Base-by-base conservation (phyloP, 441 rosid genomes). In the Populus hybrid region DNA sequence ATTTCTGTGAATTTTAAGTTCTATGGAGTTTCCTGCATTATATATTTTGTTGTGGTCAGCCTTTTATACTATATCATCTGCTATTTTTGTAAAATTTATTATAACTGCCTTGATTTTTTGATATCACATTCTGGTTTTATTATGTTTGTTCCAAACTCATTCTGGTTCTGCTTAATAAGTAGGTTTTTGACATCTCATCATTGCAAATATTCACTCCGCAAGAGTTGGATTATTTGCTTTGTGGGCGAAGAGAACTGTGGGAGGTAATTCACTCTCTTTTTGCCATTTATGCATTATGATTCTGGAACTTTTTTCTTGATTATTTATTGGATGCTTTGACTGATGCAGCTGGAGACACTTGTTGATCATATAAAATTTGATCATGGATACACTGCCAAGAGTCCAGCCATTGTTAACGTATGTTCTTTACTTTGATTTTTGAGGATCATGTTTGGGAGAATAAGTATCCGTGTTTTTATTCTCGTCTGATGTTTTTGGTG, bases 181-280 rank as follows among this genome's bases (percentile, higher is more conserved):
- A 97, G 99, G 99, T 97, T 74, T 93, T 97, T 84, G 99, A 97
- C 84, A 79, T 97, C 70, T 78, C 97, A 63, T 89, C 97, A 24
- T 85, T 97, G 36, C 99, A 95, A 97, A 92, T 97, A 86, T 97
- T 97, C 85, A 86, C 92, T 46, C 94, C 99, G 28, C 84, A 80
- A 38, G 99, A 97, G 79, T 81, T 95, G 89, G 99, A 97, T 79
- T 87, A 97, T 85, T 85, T 93, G 90, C 90, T 97, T 26, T 97
- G 99, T 81, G 99, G 99, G 71, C 98, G 96, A 73, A 87, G 99
- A 82, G 99, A 97, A 86, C 75, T 95, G 89, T 95, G 99, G 99
- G 91, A 97, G 99, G 99, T 94, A 86, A 83, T 50, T 69, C 78
- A n/a, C 35, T 24, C 30, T 66, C n/a, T 11, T 77, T 70, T 66